Conservation (phyloP, 2,329 filamentous ascomycete genomes). For the Xylariomycetidae sp. region DNA sequence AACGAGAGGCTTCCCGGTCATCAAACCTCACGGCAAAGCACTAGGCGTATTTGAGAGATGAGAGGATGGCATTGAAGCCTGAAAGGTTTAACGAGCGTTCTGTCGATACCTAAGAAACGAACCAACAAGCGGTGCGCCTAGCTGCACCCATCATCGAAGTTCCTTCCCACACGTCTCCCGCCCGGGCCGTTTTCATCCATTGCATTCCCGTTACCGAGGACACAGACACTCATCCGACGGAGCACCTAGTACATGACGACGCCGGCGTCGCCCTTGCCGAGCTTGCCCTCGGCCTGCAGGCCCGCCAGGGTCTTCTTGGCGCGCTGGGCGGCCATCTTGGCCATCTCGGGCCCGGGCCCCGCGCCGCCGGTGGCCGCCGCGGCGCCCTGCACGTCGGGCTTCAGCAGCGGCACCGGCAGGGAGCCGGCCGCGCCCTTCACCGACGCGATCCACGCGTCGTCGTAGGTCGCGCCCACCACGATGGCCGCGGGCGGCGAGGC, state of each 20-base stretch:
- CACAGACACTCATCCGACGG: too few species aligned
- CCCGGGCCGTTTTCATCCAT: too few species aligned
- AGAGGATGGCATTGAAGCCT: too few species aligned
- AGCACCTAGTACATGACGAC: conserved; percentile 9
- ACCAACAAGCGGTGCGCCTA: too few species aligned
- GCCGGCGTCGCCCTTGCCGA: conserved; percentile 6
- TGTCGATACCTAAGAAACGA: too few species aligned
- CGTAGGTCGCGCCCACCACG: conserved; percentile 7
- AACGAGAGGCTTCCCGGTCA: too few species aligned
- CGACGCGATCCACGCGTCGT: conserved; percentile 10
- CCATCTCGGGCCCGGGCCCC: conserved; percentile 13
- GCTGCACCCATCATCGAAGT: too few species aligned
- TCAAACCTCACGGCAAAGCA: too few species aligned
- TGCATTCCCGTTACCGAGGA: too few species aligned
- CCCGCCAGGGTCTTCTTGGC: conserved; percentile 18
- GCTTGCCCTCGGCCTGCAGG: conserved; percentile 18
- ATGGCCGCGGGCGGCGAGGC: conserved; percentile 4
- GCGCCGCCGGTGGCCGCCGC: background rate
- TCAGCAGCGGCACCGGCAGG: conserved; percentile 8
- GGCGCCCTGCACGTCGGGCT: conserved; percentile 3
- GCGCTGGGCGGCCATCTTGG: conserved; percentile 4
- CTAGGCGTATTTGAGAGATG: too few species aligned
- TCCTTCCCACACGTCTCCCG: too few species aligned
- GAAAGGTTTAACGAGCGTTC: too few species aligned
- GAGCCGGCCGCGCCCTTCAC: conserved; percentile 3